Evolutionary conservation across 306 rosid genomes (phyloP), one percentile per base, ranked within the genome.

Genomic region (Quercus rubra): DNA sequence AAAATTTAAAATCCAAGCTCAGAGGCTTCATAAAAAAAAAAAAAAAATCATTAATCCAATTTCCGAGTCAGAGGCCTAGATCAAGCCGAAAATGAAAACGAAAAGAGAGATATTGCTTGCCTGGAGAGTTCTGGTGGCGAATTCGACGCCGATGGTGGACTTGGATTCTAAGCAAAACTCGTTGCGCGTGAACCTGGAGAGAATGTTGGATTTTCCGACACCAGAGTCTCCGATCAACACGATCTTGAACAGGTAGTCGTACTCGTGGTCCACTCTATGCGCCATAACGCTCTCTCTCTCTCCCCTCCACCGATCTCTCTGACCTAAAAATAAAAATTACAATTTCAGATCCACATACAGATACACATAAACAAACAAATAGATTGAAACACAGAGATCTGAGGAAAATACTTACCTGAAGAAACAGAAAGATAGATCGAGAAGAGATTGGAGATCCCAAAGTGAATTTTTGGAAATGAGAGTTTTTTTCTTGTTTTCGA

Each of bases 191-290:
- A 90, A 95, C 91, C 99, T 89, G 20, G 99, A 95, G 49, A 95
- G 98, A 81, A 95, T 95, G 87, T 95, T 95, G 57, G 99, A 95
- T 85, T 95, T 95, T 1, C 99, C 99, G 0, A 95, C 99, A 14
- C 99, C 99, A 18, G 99, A 95, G 86, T 95, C 98, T 6, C 97
- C 99, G 87, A 92, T 95, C 94, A 95, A 78, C 68, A 93, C 99
- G 90, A 93, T 95, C 99, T 95, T 93, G 87, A 95, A 95, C 56
- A 95, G 77, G 66, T 95, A 93, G 78, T 95, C 99, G 76, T 95
- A 95, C 89, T 95, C 98, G 77, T 95, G 97, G 91, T 92, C 99
- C 10, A 93, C 99, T 64, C 93, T 88, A 85, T 94, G 88, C 74
- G 96, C 96, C 99, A 95, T 95, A 30, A 67, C 85, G 79, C 83